Evolutionary conservation across 2,329 filamentous ascomycete genomes (phyloP), one percentile per base, ranked within the genome.

Genomic region (Cercospora beticola): DNA sequence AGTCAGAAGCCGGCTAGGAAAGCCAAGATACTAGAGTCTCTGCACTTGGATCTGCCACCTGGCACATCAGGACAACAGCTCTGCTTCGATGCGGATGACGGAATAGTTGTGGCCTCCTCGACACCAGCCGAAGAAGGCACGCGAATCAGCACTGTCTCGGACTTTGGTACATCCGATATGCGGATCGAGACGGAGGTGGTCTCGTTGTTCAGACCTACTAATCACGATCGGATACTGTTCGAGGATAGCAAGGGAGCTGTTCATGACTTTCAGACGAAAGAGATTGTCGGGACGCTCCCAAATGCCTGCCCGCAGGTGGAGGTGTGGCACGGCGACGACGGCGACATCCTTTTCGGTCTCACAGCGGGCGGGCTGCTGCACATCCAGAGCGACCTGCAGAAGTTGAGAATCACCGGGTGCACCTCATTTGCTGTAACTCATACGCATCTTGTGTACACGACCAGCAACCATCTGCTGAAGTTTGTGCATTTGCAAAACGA

Each of bases 381-480:
- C 52, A 64, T 76, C 40, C 62, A 68, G 30, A 73, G 70, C 40
- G 70, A 68, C 49, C 92, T 94, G 76, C 88, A 89, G 3, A 87
- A 86, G 16, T 83, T 91, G 5, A 82, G 97, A 56, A 88, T 90
- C 14, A 93, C 92, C 79, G 97, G 95, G 74, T 97, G 93, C 79
- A 98, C 94, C 0, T 99, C 95, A 0, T 98, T 97, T 74, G 79
- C 93, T 5, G 82, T 94, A 28, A 97, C 94, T 0, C 84, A 89
- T 0, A 88, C 89, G 21, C 94, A 98, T 82, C 84, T 99, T 14
- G 88, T 98, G 67, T 93, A 94, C 76, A 99, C 95, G 0, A 99
- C 95, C 0, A 93, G 90, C 68, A 93, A 93, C 72, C 94, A 98
- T 78, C 84, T 97, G 3, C 85, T 99, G 71, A 99, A 99, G 79